A percentile compares a stretch with the other conserved stretches of the same genome.
Conservation (phyloP, 2,329 filamentous ascomycete species). For the Fusarium coicis region DNA sequence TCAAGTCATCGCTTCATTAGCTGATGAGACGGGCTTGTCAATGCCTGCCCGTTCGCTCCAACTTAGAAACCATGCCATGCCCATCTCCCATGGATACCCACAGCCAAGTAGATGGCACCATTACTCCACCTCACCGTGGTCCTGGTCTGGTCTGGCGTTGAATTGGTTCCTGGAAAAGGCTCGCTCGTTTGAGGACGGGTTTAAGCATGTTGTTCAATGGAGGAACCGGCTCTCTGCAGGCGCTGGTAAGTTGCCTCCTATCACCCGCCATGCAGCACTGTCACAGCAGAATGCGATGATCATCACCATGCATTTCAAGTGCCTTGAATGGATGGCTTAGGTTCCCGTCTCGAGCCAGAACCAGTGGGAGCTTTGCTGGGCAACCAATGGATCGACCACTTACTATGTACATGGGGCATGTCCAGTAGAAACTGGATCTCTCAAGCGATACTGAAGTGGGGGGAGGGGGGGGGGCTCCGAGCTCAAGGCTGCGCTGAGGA, state of each 20-base stretch:
- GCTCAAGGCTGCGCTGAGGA: slow-evolving; percentile 44
- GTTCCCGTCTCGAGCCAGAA: background rate
- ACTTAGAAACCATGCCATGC: slow-evolving; percentile 2
- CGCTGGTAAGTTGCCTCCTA: slow-evolving; percentile 9
- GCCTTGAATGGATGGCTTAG: background rate
- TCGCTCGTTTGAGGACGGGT: slow-evolving; percentile 23
- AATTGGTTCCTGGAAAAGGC: slow-evolving; percentile 26
- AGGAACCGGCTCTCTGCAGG: slow-evolving; percentile 3
- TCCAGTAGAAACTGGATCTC: slow-evolving; percentile 20
- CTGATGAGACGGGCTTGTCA: slow-evolving; percentile 28
- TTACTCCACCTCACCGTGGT: slow-evolving; percentile 44
- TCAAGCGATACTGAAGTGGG: slow-evolving; percentile 22
- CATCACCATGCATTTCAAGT: slow-evolving; percentile 9
- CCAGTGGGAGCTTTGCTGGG: slow-evolving; percentile 12
- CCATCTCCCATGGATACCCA: slow-evolving; percentile 35
- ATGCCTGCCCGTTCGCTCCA: slow-evolving; percentile 28
- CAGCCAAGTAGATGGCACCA: slow-evolving; percentile 44
- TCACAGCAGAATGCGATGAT: slow-evolving; percentile 18
- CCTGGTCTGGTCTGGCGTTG: slow-evolving; percentile 37
- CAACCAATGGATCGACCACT: slow-evolving; percentile 27
- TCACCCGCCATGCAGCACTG: slow-evolving; percentile 11
- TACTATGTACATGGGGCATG: slow-evolving; percentile 10
- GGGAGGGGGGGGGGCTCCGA: slow-evolving; percentile 31
- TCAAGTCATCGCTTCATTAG: slow-evolving; percentile 22
- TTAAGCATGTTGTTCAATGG: background rate